These are phyloP conservation scores for Penicillium sp. DNA, from an alignment of 2,329 filamentous ascomycete species.

Conservation along the genomic window DNA sequence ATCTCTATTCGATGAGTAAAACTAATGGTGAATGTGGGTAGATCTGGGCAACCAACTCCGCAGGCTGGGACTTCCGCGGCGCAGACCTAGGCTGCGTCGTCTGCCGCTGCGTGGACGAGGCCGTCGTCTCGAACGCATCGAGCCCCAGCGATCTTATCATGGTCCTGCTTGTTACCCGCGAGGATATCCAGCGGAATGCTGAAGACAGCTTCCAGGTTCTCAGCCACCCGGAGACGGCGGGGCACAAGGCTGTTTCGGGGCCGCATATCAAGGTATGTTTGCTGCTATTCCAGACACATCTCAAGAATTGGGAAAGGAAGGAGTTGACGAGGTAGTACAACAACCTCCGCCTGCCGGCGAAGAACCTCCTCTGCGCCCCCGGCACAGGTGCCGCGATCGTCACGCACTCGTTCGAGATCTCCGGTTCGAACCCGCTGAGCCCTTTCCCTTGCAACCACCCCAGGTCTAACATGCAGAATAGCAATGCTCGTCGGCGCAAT, in stretches of 20 bases:
- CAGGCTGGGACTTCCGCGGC: constrained; percentile 59
- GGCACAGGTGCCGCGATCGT: constrained; percentile 52
- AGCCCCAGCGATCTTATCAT: constrained; percentile 46
- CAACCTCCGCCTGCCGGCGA: constrained; percentile 53
- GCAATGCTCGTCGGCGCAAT: constrained; percentile 61
- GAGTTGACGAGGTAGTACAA: constrained; percentile 38
- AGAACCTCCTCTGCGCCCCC: constrained; percentile 53
- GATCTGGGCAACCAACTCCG: constrained; percentile 61
- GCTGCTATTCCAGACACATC: too few species aligned
- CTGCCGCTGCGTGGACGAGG: constrained; percentile 46
- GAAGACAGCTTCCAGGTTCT: constrained; percentile 53
- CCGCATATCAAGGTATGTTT: constrained; percentile 47
- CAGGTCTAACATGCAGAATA: neutral
- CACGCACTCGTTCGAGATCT: constrained; percentile 49
- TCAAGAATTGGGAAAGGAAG: too few species aligned
- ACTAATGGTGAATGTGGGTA: too few species aligned
- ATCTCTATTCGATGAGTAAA: too few species aligned
- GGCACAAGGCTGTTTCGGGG: constrained; percentile 55
- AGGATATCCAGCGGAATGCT: constrained; percentile 53
- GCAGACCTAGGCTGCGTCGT: constrained; percentile 59
- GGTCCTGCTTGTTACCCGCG: constrained; percentile 56
- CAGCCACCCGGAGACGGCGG: constrained; percentile 50
- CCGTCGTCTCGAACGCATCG: constrained; percentile 21
- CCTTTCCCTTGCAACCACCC: neutral
- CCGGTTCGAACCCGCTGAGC: constrained; percentile 9